Evolutionary conservation across 2,329 filamentous ascomycete species (phyloP), one percentile per base, ranked within the genome.

Genomic region (Aspergillus sergii): DNA sequence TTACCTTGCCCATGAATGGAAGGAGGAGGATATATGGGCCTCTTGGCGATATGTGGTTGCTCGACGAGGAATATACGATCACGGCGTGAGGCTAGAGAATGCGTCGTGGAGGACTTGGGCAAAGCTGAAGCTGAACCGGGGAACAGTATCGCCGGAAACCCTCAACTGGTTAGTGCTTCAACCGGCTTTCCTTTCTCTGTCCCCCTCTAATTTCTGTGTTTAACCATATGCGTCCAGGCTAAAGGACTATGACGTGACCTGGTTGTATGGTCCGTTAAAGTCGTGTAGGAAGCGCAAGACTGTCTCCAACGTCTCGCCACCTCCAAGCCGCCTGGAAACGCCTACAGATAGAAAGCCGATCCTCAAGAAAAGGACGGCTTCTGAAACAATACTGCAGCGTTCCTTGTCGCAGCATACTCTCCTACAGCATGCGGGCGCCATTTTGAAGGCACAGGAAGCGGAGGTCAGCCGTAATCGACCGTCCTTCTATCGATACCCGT

Each of bases 21-120:
- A 87, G 66, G 93, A 97, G 78, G 94, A 98, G 77, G 94, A 99
- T 78, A 96, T 98, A 30, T 98, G 94, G 94, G 90, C 92, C 7
- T 97, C 94, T 1, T 98, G 95, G 95, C 89, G 93, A 74, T 95
- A 96, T 75, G 92, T 98, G 70, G 89, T 94, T 19, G 89, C 91
- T 32, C 91, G 92, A 72, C 85, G 90, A 71, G 88, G 88, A 64
- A 86, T 92, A 59, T 96, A 96, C 68, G 89, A 88, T 70, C 94
- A 97, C 76, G 87, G 91, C 41, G 89, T 89, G 39, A 85, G 95
- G 57, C 80, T 98, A 34, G 95, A 98, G 78, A 98, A 99, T 78
- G 95, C 95, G 3, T 97, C 93, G 0, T 99, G 95, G 95, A 87
- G 95, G 75, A 95, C 93, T 1, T 98, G 95, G 95, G 91, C 92